Conservation (phyloP, 129 eudicot species). For the Scalesia atractyloides region DNA sequence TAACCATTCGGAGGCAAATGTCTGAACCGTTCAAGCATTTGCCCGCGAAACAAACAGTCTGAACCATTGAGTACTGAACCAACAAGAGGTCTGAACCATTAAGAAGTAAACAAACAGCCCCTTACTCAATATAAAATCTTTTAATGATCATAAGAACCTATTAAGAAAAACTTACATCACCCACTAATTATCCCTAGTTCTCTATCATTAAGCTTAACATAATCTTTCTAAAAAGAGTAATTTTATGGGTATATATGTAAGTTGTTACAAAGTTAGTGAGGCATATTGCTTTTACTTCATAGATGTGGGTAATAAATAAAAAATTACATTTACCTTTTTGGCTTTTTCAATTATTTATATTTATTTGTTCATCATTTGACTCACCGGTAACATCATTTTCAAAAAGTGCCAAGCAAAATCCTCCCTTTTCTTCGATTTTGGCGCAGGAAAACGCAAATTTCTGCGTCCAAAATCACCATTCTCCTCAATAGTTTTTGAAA, state of each 20-base stretch:
- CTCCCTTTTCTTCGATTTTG: conserved; percentile 24
- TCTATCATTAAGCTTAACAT: too few relatives aligned
- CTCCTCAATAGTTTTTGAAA: neutral
- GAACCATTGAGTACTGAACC: too few relatives aligned
- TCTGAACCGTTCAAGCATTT: too few relatives aligned
- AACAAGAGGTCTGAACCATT: too few relatives aligned
- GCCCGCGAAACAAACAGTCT: too few relatives aligned
- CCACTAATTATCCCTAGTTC: too few relatives aligned
- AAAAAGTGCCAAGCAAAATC: conserved; percentile 18
- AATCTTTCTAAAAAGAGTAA: neutral
- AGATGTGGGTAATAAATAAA: neutral
- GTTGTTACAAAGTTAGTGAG: neutral
- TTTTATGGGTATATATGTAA: neutral
- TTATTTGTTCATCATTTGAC: conserved; percentile 5
- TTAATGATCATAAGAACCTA: too few relatives aligned
- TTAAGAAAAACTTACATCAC: too few relatives aligned
- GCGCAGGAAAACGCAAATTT: conserved; percentile 23
- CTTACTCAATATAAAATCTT: too few relatives aligned
- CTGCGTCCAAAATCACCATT: conserved; percentile 26
- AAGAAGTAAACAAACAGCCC: too few relatives aligned
- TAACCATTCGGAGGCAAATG: too few relatives aligned
- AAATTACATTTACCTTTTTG: neutral
- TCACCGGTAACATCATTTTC: conserved; percentile 21
- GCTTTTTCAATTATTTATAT: neutral
- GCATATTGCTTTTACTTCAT: neutral